Conservation (phyloP, 345 rosid genomes). For the Ailanthus altissimus region DNA sequence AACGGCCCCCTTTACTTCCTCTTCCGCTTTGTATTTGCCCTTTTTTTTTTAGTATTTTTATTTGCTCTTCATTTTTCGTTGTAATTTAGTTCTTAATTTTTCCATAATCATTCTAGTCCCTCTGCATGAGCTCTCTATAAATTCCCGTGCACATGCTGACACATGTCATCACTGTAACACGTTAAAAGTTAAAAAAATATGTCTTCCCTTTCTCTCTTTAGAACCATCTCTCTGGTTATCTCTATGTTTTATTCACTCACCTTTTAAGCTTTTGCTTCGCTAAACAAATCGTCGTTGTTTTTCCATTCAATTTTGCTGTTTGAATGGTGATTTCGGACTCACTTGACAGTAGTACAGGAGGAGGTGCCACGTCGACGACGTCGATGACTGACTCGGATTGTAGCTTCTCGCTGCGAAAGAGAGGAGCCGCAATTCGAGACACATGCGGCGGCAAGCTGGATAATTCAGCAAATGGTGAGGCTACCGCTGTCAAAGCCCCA, state of each 20-base stretch:
- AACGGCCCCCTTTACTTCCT: too few relatives aligned
- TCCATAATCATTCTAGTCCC: not conserved
- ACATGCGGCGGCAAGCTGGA: slow-evolving; percentile 14
- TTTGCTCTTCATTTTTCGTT: too few relatives aligned
- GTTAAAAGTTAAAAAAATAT: not conserved
- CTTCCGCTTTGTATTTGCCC: too few relatives aligned
- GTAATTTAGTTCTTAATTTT: too few relatives aligned
- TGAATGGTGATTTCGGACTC: slow-evolving; percentile 47
- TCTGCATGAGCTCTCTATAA: not conserved
- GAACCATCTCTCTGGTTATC: not conserved
- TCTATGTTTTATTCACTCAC: not conserved
- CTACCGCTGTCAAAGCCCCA: slow-evolving; percentile 16
- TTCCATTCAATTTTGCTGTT: too few relatives aligned
- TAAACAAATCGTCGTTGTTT: not conserved
- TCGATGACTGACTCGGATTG: slow-evolving; percentile 42
- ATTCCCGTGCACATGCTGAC: not conserved
- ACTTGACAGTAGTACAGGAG: slow-evolving; percentile 22
- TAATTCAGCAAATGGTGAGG: slow-evolving; percentile 16
- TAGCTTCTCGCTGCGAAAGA: slow-evolving; percentile 41
- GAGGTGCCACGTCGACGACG: slow-evolving; percentile 19
- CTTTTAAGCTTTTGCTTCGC: not conserved
- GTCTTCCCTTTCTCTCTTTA: not conserved
- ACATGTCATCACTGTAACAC: not conserved
- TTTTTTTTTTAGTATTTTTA: too few relatives aligned
- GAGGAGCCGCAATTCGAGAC: slow-evolving; percentile 30